These are phyloP conservation scores for Cytospora paraplurivora DNA, from an alignment of 2,329 filamentous ascomycete species.

Conservation along the genomic window DNA sequence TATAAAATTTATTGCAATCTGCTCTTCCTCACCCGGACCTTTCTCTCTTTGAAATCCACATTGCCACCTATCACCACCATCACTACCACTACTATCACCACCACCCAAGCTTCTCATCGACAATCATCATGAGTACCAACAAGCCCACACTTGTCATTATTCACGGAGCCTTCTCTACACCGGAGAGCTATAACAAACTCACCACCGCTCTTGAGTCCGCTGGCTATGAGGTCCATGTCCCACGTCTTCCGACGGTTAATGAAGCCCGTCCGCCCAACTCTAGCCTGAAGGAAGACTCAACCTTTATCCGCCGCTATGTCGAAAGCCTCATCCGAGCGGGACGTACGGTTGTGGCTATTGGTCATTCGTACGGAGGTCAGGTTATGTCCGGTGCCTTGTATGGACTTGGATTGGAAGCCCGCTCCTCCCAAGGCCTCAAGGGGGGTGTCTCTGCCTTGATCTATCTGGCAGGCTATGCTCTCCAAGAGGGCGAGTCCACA, in stretches of 20 bases:
- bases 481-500: neutral
- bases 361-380: conserved; percentile 11
- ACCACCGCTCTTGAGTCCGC: neutral
- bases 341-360: conserved; percentile 1
- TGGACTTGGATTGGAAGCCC: conserved; percentile 9
- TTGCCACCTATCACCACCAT: too few relatives aligned
- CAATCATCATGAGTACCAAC: neutral
- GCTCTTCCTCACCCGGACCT: too few relatives aligned
- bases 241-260: neutral
- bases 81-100: neutral
- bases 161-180: conserved; percentile 6
- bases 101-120: neutral
- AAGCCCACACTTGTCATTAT: conserved; percentile 19
- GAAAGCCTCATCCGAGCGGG: neutral
- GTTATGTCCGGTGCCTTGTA: conserved; percentile 10
- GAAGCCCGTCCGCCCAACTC: conserved; percentile 8
- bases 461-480: conserved; percentile 8
- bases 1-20: too few relatives aligned
- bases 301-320: conserved; percentile 6
- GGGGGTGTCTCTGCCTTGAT: conserved; percentile 6
- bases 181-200: conserved; percentile 10
- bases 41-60: too few relatives aligned
- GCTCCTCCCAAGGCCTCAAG: neutral
- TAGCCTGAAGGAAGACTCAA: conserved; percentile 6
- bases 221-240: conserved; percentile 15